These are phyloP conservation scores for Fonsecaea nubica DNA, from an alignment of 2,329 filamentous ascomycete species.

Conservation along the genomic window DNA sequence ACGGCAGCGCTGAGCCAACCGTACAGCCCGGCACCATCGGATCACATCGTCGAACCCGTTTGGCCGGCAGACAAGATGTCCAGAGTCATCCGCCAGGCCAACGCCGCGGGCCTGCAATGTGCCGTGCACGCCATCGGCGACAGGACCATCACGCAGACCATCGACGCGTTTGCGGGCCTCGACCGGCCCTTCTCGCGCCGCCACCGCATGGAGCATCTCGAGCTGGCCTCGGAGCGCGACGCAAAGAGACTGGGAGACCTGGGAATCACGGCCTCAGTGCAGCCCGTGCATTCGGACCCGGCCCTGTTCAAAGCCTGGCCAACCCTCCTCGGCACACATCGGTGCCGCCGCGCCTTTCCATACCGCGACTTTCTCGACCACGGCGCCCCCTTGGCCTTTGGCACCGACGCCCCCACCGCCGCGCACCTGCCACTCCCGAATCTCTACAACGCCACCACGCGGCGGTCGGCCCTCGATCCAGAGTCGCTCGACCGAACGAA, in stretches of 20 bases:
- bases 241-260: conserved; percentile 54
- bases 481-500: conserved; percentile 50
- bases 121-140: conserved; percentile 61
- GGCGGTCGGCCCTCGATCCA: conserved; percentile 52
- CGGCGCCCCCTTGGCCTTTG: conserved; percentile 55
- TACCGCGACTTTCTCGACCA: conserved; percentile 57
- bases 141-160: conserved; percentile 52
- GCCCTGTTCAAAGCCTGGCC: conserved; percentile 57
- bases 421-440: conserved; percentile 54
- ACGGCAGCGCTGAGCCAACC: conserved; percentile 57
- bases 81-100: conserved; percentile 54
- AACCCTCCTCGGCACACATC: conserved; percentile 51
- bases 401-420: conserved; percentile 58
- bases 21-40: conserved; percentile 49
- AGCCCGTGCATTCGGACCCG: conserved; percentile 52
- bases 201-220: conserved; percentile 60
- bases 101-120: conserved; percentile 54
- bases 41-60: conserved; percentile 51
- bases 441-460: conserved; percentile 58
- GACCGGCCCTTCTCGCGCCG: conserved; percentile 49
- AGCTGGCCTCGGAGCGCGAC: conserved; percentile 56
- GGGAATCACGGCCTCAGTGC: conserved; percentile 53
- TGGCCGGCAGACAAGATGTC: conserved; percentile 53
- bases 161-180: conserved; percentile 53
- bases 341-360: conserved; percentile 57